Evolutionary conservation across 2,329 filamentous ascomycete species (phyloP), one percentile per base, ranked within the genome.

Genomic region (Endoconidiophora laricicola): DNA sequence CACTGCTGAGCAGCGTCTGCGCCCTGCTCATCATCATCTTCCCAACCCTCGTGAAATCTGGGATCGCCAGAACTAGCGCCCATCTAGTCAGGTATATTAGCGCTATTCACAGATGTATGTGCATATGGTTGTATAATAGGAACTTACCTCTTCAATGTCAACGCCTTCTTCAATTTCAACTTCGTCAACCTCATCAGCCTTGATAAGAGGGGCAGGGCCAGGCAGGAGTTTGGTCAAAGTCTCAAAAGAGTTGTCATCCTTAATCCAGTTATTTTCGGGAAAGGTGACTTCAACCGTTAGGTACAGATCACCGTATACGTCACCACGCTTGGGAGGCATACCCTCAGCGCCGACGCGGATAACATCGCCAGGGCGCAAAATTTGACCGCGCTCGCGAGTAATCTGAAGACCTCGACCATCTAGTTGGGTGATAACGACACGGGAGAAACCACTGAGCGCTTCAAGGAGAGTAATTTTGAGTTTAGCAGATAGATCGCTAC

Each of bases 351-450:
- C 65, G 1, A 98, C 70, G 69, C 87, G 94, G 58, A 98, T 72
- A 6, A 90, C 76, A 61, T 98, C 85, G 23, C 80, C 82, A 0
- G 91, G 88, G 23, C 79, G 78, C 36, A 98, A 67, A 47, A 96
- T 73, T 63, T 88, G 83, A 57, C 90, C 90, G 59, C 83, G 78
- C 14, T 84, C 78, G 56, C 91, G 81, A 49, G 79, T 74, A 44
- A 98, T 71, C 52, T 82, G 76, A 53, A 98, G 90, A 26, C 91
- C 91, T 52, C 91, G 78, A 26, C 90, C 91, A 61, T 98, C 91
- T 6, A 98, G 78, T 63, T 98, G 91, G 59, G 83, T 91, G 55
- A 98, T 60, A 1, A 95, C 87, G 4, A 93, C 84, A 36, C 90
- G 79, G 47, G 86, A 86, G 70, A 98, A 95, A 12, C 91, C 91